A percentile compares a stretch with the other conserved stretches of the same genome.
Evolutionary conservation across 352 stramenopile species (phyloP).

Genomic region (Phytophthora kernoviae): DNA sequence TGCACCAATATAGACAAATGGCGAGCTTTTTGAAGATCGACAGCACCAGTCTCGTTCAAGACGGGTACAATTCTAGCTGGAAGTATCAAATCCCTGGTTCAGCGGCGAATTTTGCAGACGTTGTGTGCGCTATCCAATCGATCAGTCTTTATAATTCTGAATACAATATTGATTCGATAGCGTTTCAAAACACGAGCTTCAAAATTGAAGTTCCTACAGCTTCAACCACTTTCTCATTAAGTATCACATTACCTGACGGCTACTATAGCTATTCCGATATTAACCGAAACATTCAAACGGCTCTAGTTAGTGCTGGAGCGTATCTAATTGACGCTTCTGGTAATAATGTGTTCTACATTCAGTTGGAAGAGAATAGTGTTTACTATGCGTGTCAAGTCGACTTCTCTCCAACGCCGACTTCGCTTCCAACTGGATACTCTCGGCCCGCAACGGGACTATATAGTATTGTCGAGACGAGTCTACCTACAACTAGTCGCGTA

Average conservation of each 20-base stretch:
- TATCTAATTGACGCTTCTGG: constrained; percentile 2
- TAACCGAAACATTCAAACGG: not conserved
- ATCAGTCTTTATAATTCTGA: constrained; percentile 1
- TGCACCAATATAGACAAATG: constrained; percentile 6
- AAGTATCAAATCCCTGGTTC: not conserved
- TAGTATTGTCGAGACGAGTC: not conserved
- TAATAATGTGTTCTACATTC: constrained; percentile 10
- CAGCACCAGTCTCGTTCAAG: not conserved
- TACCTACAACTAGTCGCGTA: constrained; percentile 3
- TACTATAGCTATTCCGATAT: constrained; percentile 6
- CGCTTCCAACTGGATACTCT: not conserved
- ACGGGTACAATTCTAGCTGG: not conserved
- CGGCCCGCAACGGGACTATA: constrained; percentile 10
- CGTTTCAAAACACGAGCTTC: not conserved
- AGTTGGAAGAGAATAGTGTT: constrained; percentile 1
- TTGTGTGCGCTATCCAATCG: not conserved
- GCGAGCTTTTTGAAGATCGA: not conserved
- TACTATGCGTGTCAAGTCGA: constrained; percentile 14
- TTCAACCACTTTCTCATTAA: not conserved
- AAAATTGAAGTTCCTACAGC: constrained; percentile 7
- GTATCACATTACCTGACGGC: not conserved
- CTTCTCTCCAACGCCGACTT: not conserved
- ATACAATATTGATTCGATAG: constrained; percentile 1
- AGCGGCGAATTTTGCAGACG: not conserved
- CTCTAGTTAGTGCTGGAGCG: constrained; percentile 3